These are phyloP conservation scores for Saturnispora saitoi DNA, from an alignment of 805 yeast genomes.

Conservation along the genomic window DNA sequence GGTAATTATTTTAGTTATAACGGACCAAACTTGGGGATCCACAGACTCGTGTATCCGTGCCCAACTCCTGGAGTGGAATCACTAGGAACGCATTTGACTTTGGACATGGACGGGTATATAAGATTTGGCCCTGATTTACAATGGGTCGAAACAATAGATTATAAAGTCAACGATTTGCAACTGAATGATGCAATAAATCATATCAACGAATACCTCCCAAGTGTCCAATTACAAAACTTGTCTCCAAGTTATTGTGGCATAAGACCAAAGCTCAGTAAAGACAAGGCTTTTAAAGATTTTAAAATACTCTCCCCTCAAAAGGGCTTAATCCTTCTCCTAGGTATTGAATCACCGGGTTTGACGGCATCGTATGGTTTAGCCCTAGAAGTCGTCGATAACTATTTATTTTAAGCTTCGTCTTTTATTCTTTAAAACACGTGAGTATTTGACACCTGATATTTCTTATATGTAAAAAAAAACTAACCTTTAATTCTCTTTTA, in stretches of 20 bases:
- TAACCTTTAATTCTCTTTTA: too few species aligned
- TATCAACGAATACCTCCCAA: slow-evolving; percentile 61
- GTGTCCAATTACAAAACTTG: slow-evolving; percentile 41
- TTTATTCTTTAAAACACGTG: too few species aligned
- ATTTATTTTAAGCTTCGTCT: too few species aligned
- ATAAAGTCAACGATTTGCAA: slow-evolving; percentile 40
- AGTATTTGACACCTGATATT: too few species aligned
- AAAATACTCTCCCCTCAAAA: slow-evolving; percentile 31
- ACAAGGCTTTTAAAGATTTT: slow-evolving; percentile 57
- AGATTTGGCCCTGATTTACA: slow-evolving; percentile 87
- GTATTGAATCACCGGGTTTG: background rate
- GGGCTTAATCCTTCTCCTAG: background rate
- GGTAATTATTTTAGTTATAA: slow-evolving; percentile 67
- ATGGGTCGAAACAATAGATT: slow-evolving; percentile 52
- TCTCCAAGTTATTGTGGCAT: slow-evolving; percentile 73
- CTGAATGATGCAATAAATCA: slow-evolving; percentile 20
- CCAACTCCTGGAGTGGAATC: slow-evolving; percentile 67
- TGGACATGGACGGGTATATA: slow-evolving; percentile 72
- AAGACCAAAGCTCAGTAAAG: slow-evolving; percentile 58
- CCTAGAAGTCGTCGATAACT: too few species aligned
- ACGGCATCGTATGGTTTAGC: background rate
- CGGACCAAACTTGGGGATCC: slow-evolving; percentile 32
- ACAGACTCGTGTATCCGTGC: slow-evolving; percentile 67
- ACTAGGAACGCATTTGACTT: slow-evolving; percentile 79
- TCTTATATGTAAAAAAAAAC: too few species aligned